A percentile compares a stretch with the other conserved stretches of the same genome.
These are phyloP conservation scores for Rhinocladiella similis DNA, from an alignment of 2,329 filamentous ascomycete genomes.

Conservation along the genomic window DNA sequence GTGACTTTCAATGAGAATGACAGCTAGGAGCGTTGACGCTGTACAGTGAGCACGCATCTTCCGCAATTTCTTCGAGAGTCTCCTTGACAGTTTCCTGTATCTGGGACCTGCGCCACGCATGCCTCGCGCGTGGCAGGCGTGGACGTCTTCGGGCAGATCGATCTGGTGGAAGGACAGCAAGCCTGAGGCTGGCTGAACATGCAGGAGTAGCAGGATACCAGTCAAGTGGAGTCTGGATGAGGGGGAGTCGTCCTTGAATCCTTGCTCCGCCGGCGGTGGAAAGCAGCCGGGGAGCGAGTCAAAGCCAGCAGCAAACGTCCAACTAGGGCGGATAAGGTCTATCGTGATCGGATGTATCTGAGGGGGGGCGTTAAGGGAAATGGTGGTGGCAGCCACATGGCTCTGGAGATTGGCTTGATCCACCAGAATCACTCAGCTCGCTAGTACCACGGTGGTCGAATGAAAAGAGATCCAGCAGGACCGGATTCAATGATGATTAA, in stretches of 20 bases:
- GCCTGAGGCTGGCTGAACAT: conserved; percentile 20
- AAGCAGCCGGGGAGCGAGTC: background rate
- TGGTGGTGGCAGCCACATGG: conserved; percentile 29
- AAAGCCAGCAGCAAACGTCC: conserved; percentile 10
- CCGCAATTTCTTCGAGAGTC: background rate
- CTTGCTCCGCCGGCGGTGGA: background rate
- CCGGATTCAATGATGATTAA: conserved; percentile 8
- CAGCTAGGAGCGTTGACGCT: no score
- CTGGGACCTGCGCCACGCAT: background rate
- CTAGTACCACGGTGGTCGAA: conserved; percentile 7
- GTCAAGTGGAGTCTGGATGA: background rate
- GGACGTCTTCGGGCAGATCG: conserved; percentile 3
- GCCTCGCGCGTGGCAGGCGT: conserved; percentile 11
- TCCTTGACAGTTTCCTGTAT: no score
- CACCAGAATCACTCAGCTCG: conserved; percentile 3
- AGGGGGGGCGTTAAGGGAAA: conserved; percentile 3
- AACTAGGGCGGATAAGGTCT: background rate
- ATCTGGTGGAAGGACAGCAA: conserved; percentile 5
- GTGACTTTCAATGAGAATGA: no score
- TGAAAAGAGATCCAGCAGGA: conserved; percentile 1
- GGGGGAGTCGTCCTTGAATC: background rate
- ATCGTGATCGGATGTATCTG: background rate
- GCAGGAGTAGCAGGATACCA: conserved; percentile 8
- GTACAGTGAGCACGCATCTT: background rate
- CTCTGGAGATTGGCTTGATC: conserved; percentile 30